Evolutionary conservation across 495 filamentous ascomycete genomes (phyloP).

Genomic region (Podospora conica): DNA sequence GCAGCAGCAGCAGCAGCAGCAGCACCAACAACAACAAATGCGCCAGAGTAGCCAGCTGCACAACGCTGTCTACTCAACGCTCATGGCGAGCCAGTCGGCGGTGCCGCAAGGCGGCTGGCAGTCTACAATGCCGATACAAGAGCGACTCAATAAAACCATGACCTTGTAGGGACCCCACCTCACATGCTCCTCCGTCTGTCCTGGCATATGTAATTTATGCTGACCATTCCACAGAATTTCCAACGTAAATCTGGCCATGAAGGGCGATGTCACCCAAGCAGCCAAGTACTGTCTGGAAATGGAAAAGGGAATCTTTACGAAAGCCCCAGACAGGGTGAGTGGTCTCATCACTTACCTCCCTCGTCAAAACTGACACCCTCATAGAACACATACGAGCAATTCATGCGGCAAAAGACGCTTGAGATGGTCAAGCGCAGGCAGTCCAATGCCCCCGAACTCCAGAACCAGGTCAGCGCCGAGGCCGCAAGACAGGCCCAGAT

Average conservation of each 20-base stretch:
- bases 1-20: slow-evolving; percentile 28
- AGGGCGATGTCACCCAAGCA: slow-evolving; percentile 26
- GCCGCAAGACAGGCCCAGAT: slow-evolving; percentile 38
- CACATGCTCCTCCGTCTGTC: background rate
- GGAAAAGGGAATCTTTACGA: slow-evolving; percentile 39
- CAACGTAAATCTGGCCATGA: slow-evolving; percentile 35
- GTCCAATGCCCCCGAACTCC: slow-evolving; percentile 35
- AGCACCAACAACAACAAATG: slow-evolving; percentile 21
- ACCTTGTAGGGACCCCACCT: slow-evolving; percentile 28
- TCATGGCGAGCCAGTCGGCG: slow-evolving; percentile 12
- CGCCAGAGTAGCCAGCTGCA: slow-evolving; percentile 22
- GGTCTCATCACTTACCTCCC: background rate
- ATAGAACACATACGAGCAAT: slow-evolving; percentile 36
- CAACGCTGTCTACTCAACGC: slow-evolving; percentile 6
- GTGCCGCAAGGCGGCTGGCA: slow-evolving; percentile 31
- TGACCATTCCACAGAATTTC: slow-evolving; percentile 31
- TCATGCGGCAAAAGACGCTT: slow-evolving; percentile 22
- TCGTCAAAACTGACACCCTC: background rate
- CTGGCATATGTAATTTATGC: background rate
- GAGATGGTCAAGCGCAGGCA: slow-evolving; percentile 39
- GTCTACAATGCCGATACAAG: slow-evolving; percentile 17
- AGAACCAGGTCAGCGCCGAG: slow-evolving; percentile 36
- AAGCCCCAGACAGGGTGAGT: slow-evolving; percentile 39
- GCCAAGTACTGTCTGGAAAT: slow-evolving; percentile 28
- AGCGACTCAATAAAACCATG: slow-evolving; percentile 31